Evolutionary conservation across 306 rosid genomes (phyloP).

Genomic region (Ziziphus jujuba): DNA sequence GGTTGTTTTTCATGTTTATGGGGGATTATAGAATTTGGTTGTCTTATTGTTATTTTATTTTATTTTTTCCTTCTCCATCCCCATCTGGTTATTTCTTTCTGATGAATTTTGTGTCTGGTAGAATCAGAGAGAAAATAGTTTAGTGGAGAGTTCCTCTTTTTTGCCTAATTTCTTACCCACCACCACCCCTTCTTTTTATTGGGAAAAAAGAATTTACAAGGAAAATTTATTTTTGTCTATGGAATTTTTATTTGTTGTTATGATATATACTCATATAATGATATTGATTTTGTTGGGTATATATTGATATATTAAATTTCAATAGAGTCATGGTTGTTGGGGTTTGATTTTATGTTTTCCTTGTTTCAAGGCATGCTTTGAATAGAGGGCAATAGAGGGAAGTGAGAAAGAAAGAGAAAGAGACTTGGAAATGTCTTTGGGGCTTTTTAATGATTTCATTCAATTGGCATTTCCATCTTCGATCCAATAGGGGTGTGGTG

Average conservation of each 20-base stretch:
- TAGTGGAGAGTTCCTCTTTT: no score
- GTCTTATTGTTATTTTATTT: neutral
- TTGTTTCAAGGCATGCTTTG: conserved; percentile 38
- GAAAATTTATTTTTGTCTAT: neutral
- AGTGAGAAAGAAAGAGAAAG: conserved; percentile 22
- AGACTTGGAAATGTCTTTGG: conserved; percentile 19
- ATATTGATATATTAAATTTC: conserved; percentile 23
- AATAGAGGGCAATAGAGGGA: neutral
- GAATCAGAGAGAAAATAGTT: neutral
- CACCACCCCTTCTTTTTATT: neutral
- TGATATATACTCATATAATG: neutral
- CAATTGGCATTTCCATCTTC: conserved; percentile 8
- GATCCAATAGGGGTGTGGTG: no score
- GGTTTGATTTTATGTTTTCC: conserved; percentile 16
- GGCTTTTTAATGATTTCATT: conserved; percentile 43
- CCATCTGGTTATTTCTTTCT: neutral
- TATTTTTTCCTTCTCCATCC: neutral
- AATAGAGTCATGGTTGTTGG: conserved; percentile 32
- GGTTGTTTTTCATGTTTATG: neutral
- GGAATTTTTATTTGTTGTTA: neutral
- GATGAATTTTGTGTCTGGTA: neutral
- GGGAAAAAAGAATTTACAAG: neutral
- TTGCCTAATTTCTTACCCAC: neutral
- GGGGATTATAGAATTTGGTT: neutral
- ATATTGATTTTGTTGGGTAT: conserved; percentile 11